Conservation (phyloP, 345 rosid species). For the Hevea brasiliensis region DNA sequence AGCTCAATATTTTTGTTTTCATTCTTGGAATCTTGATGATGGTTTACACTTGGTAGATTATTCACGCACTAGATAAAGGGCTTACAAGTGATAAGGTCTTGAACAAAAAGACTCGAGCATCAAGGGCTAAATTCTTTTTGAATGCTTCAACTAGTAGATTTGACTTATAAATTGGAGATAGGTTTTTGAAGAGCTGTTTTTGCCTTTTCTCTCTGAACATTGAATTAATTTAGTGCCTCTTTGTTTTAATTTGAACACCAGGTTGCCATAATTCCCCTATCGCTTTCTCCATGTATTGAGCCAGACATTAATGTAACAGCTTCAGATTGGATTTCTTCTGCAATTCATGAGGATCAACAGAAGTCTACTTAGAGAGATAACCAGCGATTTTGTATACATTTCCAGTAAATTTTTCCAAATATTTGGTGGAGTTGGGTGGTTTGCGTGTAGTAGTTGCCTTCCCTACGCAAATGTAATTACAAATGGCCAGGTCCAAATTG, state of each 20-base stretch:
- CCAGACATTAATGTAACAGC: constrained; percentile 44
- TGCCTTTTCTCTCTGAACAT: background rate
- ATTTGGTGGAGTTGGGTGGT: constrained; percentile 23
- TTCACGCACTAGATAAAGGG: background rate
- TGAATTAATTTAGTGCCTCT: background rate
- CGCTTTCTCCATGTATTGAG: constrained; percentile 34
- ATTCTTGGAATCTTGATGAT: background rate
- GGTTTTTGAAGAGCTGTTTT: background rate
- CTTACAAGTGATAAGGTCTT: too few species aligned
- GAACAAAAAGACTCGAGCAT: background rate
- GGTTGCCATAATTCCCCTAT: constrained; percentile 78
- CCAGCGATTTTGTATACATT: constrained; percentile 32
- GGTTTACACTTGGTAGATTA: background rate
- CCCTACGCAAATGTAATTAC: constrained; percentile 13
- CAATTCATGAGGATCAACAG: constrained; percentile 41
- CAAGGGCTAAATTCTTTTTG: too few species aligned
- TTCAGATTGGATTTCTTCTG: constrained; percentile 66
- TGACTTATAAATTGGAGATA: background rate
- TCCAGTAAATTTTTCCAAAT: constrained; percentile 10
- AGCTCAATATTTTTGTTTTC: too few species aligned
- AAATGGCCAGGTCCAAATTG: constrained; percentile 9
- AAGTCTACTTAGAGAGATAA: background rate
- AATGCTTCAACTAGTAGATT: background rate
- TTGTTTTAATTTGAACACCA: constrained; percentile 27
- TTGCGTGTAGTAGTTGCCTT: constrained; percentile 9